Evolutionary conservation across 495 filamentous ascomycete species (phyloP).

Genomic region (Trichoderma reesei): DNA sequence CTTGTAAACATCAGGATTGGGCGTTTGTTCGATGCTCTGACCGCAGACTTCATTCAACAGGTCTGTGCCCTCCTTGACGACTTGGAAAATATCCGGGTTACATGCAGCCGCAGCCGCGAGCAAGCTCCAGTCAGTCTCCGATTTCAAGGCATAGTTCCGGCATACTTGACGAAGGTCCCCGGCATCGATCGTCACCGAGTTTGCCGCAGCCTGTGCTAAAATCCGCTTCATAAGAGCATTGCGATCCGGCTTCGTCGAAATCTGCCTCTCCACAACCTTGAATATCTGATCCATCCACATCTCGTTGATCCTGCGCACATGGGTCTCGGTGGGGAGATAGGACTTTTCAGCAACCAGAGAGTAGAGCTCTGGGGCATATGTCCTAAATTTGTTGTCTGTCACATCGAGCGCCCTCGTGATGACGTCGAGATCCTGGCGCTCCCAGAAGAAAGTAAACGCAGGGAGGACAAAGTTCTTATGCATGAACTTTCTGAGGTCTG

Average conservation of each 20-base stretch:
- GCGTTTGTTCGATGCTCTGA: constrained; percentile 17
- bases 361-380: constrained; percentile 41
- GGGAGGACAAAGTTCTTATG: constrained; percentile 64
- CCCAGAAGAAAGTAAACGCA: constrained; percentile 46
- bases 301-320: constrained; percentile 44
- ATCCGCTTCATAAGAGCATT: constrained; percentile 24
- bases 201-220: constrained; percentile 30
- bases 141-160: constrained; percentile 27
- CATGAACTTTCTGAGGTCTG: constrained; percentile 50
- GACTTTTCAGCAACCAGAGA: constrained; percentile 48
- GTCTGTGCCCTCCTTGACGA: constrained; percentile 22
- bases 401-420: constrained; percentile 25
- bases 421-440: constrained; percentile 26
- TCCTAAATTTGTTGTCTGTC: constrained; percentile 21
- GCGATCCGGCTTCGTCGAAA: constrained; percentile 14
- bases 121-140: constrained; percentile 49
- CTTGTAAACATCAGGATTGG: not conserved
- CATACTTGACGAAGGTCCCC: constrained; percentile 32
- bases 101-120: constrained; percentile 51
- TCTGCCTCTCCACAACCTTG: constrained; percentile 31
- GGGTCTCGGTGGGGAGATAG: constrained; percentile 42
- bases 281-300: constrained; percentile 62
- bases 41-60: constrained; percentile 28
- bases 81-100: constrained; percentile 59
- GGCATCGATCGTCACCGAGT: constrained; percentile 15